These are phyloP conservation scores for Botrytis hyacinthi DNA, from an alignment of 2,329 filamentous ascomycete species.

Conservation along the genomic window DNA sequence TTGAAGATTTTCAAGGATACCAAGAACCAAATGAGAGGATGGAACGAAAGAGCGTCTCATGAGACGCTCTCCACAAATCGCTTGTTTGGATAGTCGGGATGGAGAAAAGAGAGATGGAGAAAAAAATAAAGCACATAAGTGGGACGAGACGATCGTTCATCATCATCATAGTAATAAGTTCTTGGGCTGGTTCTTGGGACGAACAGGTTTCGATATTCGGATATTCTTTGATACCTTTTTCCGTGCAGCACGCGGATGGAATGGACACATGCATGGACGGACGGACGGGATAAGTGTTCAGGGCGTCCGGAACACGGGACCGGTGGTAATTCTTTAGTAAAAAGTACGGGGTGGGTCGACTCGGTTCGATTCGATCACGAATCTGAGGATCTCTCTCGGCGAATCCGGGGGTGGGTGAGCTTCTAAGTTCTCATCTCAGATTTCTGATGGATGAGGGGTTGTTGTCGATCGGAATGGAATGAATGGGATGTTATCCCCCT, in stretches of 20 bases:
- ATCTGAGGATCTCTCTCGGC: neutral
- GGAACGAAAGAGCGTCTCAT: constrained; percentile 18
- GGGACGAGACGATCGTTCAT: neutral
- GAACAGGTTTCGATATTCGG: constrained; percentile 4
- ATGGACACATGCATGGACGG: neutral
- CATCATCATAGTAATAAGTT: constrained; percentile 15
- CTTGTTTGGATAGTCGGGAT: neutral
- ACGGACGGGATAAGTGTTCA: constrained; percentile 11
- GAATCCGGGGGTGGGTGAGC: neutral
- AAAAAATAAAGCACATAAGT: neutral
- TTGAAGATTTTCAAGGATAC: constrained; percentile 62
- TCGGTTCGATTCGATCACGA: neutral
- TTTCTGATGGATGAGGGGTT: neutral
- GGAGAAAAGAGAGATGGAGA: neutral
- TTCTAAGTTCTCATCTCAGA: neutral
- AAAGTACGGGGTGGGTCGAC: neutral
- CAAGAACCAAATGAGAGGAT: constrained; percentile 42
- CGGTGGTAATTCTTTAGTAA: constrained; percentile 3
- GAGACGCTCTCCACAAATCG: neutral
- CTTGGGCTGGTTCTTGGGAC: constrained; percentile 15
- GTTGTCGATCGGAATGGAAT: neutral
- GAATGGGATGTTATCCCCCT: neutral
- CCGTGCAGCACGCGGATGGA: constrained; percentile 1
- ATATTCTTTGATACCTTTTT: constrained; percentile 13
- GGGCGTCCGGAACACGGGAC: constrained; percentile 10